Percentiles rank a stretch among this genome's conserved stretches.
Conservation (phyloP, 306 rosid species). For the Hippophae rhamnoides region DNA sequence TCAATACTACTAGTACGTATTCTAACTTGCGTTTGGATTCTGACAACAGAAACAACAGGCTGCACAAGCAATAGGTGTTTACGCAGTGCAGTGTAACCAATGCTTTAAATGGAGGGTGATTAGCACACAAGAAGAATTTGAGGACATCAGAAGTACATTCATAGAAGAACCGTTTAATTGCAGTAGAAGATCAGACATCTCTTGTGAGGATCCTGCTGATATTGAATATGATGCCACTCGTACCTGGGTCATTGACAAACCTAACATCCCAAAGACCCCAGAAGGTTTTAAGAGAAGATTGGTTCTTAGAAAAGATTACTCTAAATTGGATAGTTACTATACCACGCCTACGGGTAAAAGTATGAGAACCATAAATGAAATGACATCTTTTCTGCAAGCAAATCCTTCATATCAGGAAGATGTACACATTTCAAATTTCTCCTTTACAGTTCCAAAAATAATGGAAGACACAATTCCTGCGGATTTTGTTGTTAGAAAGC, state of each 20-base stretch:
- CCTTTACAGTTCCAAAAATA: conserved; percentile 58
- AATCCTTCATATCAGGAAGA: conserved; percentile 35
- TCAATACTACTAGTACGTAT: background rate
- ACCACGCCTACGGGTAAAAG: conserved; percentile 60
- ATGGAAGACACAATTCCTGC: conserved; percentile 77
- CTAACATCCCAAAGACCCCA: conserved; percentile 69
- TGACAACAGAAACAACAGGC: conserved; percentile 27
- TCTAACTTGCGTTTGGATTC: conserved; percentile 20
- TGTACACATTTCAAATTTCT: conserved; percentile 34
- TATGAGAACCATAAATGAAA: conserved; percentile 61
- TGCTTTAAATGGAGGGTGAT: conserved; percentile 88
- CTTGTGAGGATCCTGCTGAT: conserved; percentile 71
- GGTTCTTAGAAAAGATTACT: conserved; percentile 65
- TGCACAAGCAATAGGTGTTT: conserved; percentile 37
- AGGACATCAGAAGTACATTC: conserved; percentile 52
- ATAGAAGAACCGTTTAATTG: conserved; percentile 56
- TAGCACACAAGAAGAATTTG: conserved; percentile 63
- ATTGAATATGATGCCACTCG: conserved; percentile 54
- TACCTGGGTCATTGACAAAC: conserved; percentile 88
- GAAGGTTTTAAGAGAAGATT: conserved; percentile 59
- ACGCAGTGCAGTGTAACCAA: conserved; percentile 59
- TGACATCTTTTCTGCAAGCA: conserved; percentile 39
- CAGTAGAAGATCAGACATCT: conserved; percentile 27
- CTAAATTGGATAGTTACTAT: conserved; percentile 70
- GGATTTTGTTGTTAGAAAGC: conserved; percentile 23